phyloP scores from a whole-genome alignment of 1,139 yeast genomes.

The Hanseniaspora uvarum region DNA sequence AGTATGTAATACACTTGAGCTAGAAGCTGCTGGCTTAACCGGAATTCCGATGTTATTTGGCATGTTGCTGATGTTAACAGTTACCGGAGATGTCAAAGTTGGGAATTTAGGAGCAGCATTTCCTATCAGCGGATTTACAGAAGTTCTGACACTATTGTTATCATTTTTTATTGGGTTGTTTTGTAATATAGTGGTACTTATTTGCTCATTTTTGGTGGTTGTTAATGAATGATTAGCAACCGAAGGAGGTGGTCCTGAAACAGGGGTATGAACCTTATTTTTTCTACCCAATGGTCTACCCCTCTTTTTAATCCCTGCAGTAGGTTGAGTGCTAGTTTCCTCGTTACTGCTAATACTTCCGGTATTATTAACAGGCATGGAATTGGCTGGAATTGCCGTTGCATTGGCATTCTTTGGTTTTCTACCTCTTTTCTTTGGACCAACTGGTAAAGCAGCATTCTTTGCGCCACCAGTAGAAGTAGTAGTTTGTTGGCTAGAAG shows the following conservation, averaged over 20 bases:
- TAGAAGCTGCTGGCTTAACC: background rate
- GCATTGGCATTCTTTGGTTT: conserved; percentile 4
- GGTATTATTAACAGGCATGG: background rate
- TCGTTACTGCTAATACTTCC: background rate
- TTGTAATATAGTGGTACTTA: background rate
- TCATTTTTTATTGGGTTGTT: background rate
- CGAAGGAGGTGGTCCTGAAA: background rate
- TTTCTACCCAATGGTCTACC: conserved; percentile 17
- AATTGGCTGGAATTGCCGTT: background rate
- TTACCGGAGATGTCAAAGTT: background rate
- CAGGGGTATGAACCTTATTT: conserved; percentile 1
- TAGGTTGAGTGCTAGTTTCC: background rate
- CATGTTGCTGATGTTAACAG: background rate
- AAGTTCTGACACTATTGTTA: background rate
- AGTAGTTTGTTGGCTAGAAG: background rate
- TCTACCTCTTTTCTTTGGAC: conserved; percentile 16
- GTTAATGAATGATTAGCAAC: background rate
- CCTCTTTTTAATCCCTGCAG: conserved; percentile 8
- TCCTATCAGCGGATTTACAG: background rate
- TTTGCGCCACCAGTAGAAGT: background rate
- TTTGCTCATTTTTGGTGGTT: background rate
- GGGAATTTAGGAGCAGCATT: background rate
- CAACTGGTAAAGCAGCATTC: background rate
- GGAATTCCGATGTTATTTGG: background rate
- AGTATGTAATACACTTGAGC: background rate